phyloP scores from a whole-genome alignment of 2,329 filamentous ascomycete genomes.

The Stachybotrys chlorohalonatus region DNA sequence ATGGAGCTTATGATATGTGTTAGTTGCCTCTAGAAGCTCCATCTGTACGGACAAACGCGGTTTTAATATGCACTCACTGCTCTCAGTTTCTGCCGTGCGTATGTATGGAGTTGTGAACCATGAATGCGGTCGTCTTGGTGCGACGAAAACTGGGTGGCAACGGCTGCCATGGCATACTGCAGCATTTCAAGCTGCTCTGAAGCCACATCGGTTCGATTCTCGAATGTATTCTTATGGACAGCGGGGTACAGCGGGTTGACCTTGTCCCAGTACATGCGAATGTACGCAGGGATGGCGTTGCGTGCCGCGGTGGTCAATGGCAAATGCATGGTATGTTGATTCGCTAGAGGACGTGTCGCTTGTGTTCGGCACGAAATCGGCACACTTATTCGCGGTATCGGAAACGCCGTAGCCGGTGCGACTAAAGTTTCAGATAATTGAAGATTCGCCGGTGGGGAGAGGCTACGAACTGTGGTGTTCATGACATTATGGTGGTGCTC shows the following conservation, averaged over 20 bases:
- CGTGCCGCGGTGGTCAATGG: slow-evolving; percentile 28
- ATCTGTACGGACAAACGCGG: background rate
- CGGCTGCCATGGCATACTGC: slow-evolving; percentile 46
- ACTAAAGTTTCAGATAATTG: slow-evolving; percentile 41
- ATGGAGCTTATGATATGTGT: slow-evolving; percentile 25
- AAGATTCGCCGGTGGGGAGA: slow-evolving; percentile 36
- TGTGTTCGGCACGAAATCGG: slow-evolving; percentile 28
- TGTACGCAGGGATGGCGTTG: slow-evolving; percentile 37
- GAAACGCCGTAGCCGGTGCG: slow-evolving; percentile 31
- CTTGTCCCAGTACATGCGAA: slow-evolving; percentile 44
- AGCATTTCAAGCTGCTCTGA: slow-evolving; percentile 33
- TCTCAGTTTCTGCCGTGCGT: slow-evolving; percentile 39
- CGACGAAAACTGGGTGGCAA: slow-evolving; percentile 42
- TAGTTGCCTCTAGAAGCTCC: slow-evolving; percentile 1
- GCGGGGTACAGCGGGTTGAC: slow-evolving; percentile 40
- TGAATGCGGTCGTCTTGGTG: slow-evolving; percentile 39
- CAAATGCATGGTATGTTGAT: slow-evolving; percentile 14
- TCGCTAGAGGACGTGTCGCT: slow-evolving; percentile 27
- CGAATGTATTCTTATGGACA: slow-evolving; percentile 37
- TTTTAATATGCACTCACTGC: slow-evolving; percentile 29
- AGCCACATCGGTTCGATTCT: slow-evolving; percentile 18
- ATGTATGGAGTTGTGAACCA: slow-evolving; percentile 41
- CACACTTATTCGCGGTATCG: slow-evolving; percentile 22
- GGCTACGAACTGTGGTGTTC: slow-evolving; percentile 36
- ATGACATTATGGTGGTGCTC: slow-evolving; percentile 16